These are phyloP conservation scores for Verticillium tricorpus DNA, from an alignment of 2,329 filamentous ascomycete genomes.

Conservation along the genomic window DNA sequence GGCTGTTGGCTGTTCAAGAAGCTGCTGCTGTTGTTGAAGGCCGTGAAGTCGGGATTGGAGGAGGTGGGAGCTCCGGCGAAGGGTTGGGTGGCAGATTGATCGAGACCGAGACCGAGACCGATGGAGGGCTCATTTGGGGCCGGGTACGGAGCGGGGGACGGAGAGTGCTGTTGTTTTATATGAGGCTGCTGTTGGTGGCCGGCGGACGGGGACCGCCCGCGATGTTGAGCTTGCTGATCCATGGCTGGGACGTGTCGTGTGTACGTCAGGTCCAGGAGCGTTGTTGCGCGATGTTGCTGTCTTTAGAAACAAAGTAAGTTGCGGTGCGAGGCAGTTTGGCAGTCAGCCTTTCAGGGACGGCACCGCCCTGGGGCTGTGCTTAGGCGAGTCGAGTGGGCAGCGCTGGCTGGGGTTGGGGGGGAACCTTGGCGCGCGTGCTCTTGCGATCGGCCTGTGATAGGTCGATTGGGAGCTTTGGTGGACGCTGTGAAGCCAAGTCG, in stretches of 20 bases:
- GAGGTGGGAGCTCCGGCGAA: constrained; percentile 30
- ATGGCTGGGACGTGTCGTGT: constrained; percentile 24
- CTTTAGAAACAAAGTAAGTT: constrained; percentile 21
- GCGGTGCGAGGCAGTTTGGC: constrained; percentile 37
- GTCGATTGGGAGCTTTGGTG: background rate
- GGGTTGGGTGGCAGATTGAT: constrained; percentile 39
- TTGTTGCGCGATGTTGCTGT: constrained; percentile 22
- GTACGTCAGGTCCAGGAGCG: constrained; percentile 1
- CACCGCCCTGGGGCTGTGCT: constrained; percentile 38
- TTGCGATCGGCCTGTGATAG: constrained; percentile 4
- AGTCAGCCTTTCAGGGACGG: constrained; percentile 41
- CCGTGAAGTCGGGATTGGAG: constrained; percentile 40
- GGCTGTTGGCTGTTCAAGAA: constrained; percentile 46
- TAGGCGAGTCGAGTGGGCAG: constrained; percentile 20
- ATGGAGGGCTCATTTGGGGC: constrained; percentile 41
- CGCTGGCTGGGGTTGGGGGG: constrained; percentile 10
- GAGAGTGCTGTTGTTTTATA: constrained; percentile 67
- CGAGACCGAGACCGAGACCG: constrained; percentile 55
- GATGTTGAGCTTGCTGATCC: constrained; percentile 34
- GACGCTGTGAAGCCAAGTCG: constrained; percentile 1
- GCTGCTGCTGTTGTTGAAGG: constrained; percentile 40
- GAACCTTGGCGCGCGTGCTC: constrained; percentile 3
- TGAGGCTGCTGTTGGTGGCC: constrained; percentile 52
- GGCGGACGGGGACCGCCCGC: constrained; percentile 58
- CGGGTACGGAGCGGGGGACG: constrained; percentile 54